phyloP scores from a whole-genome alignment of 78 protist genomes.

The Andalucia godoyi region DNA sequence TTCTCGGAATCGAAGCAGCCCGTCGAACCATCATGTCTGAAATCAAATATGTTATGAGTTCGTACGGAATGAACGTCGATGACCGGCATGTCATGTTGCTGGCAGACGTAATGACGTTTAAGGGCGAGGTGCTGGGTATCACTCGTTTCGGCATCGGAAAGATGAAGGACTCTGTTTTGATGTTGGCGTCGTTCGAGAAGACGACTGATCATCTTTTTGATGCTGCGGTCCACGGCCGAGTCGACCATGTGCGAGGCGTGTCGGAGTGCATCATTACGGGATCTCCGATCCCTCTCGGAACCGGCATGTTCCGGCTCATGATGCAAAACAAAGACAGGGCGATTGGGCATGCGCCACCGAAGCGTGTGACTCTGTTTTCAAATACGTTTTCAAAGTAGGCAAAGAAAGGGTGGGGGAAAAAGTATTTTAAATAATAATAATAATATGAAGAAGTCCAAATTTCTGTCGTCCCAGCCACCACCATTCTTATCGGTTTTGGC shows the following conservation, averaged over 20 bases:
- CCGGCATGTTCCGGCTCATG: slow-evolving; percentile 84
- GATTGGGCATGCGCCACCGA: no score
- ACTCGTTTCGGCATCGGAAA: slow-evolving; percentile 93
- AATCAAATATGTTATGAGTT: slow-evolving; percentile 63
- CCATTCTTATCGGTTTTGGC: no score
- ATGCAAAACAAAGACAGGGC: no score
- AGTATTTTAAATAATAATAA: no score
- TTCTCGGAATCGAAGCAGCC: slow-evolving; percentile 96
- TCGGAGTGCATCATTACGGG: slow-evolving; percentile 97
- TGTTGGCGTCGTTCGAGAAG: slow-evolving; percentile 93
- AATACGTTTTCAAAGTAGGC: no score
- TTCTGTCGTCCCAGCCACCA: no score
- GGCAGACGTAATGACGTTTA: slow-evolving; percentile 92
- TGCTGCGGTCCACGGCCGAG: slow-evolving; percentile 69
- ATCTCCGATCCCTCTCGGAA: slow-evolving; percentile 83
- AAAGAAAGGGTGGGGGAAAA: no score
- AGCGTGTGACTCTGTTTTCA: no score
- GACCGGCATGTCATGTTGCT: slow-evolving; percentile 82
- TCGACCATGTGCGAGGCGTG: slow-evolving; percentile 65
- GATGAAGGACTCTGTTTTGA: slow-evolving; percentile 84
- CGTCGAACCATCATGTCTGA: slow-evolving; percentile 82
- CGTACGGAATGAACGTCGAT: slow-evolving; percentile 89
- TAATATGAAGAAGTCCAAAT: no score
- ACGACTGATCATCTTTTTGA: slow-evolving; percentile 95
- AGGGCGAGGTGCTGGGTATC: slow-evolving; percentile 93